These are phyloP conservation scores for Cytospora chrysosperma DNA, from an alignment of 2,329 filamentous ascomycete species.

Conservation along the genomic window DNA sequence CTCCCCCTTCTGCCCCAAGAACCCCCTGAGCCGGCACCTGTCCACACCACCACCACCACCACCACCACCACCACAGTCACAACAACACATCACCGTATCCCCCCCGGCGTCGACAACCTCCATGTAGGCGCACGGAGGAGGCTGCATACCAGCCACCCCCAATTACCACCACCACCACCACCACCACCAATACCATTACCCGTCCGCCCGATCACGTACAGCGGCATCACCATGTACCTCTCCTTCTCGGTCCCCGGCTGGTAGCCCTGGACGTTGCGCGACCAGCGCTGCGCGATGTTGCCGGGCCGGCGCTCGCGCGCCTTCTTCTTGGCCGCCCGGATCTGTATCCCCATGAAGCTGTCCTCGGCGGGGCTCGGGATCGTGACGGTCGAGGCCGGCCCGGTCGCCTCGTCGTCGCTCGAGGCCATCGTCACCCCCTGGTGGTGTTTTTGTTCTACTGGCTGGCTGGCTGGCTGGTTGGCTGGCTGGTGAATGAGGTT, in stretches of 20 bases:
- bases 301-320: neutral
- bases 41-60: neutral
- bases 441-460: no score
- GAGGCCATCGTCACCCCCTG: no score
- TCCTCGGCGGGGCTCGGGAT: neutral
- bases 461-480: no score
- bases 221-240: neutral
- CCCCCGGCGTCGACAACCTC: neutral
- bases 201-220: neutral
- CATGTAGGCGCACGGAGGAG: neutral
- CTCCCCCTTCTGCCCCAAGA: neutral
- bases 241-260: neutral
- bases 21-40: neutral
- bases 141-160: neutral
- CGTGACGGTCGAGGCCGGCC: no score
- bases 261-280: neutral
- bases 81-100: neutral
- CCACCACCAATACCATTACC: no score
- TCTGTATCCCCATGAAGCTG: neutral
- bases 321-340: neutral
- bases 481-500: no score
- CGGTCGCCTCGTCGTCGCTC: no score
- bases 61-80: neutral
- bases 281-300: neutral
- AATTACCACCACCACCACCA: neutral